Evolutionary conservation across 2,329 filamentous ascomycete genomes (phyloP).

Genomic region (Xylariomycetidae sp.): DNA sequence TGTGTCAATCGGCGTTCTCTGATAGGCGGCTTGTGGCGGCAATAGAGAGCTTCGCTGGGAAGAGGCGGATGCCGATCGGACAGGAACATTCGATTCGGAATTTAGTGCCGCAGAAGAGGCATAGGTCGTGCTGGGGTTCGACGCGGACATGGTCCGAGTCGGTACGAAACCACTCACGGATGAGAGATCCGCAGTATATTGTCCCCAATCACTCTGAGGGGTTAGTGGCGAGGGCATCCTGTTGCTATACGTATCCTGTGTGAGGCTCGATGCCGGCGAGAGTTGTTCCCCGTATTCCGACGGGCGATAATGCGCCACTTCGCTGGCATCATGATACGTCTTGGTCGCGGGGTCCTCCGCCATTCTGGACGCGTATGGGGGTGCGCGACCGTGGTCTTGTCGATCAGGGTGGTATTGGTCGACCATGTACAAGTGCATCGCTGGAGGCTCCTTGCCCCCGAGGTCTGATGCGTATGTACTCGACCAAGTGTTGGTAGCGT

Average conservation of each 20-base stretch:
- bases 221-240: constrained; percentile 42
- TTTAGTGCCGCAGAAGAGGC: constrained; percentile 16
- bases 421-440: constrained; percentile 43
- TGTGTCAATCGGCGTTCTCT: constrained; percentile 46
- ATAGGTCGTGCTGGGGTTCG: constrained; percentile 20
- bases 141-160: constrained; percentile 19
- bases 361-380: constrained; percentile 39
- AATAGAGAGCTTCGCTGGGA: constrained; percentile 12
- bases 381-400: constrained; percentile 44
- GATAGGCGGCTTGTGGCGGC: constrained; percentile 29
- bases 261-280: constrained; percentile 26
- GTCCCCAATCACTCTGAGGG: constrained; percentile 38
- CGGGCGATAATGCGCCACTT: constrained; percentile 29
- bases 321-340: constrained; percentile 31
- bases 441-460: constrained; percentile 33
- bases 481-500: constrained; percentile 34
- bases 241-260: constrained; percentile 31
- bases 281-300: constrained; percentile 24
- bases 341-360: constrained; percentile 20
- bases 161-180: constrained; percentile 34
- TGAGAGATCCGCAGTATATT: constrained; percentile 32
- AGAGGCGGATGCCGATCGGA: constrained; percentile 21
- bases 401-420: constrained; percentile 44
- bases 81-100: constrained; percentile 18
- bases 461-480: constrained; percentile 34